Conservation (phyloP, 2,329 filamentous ascomycete species). For the Canariomyces notabilis region DNA sequence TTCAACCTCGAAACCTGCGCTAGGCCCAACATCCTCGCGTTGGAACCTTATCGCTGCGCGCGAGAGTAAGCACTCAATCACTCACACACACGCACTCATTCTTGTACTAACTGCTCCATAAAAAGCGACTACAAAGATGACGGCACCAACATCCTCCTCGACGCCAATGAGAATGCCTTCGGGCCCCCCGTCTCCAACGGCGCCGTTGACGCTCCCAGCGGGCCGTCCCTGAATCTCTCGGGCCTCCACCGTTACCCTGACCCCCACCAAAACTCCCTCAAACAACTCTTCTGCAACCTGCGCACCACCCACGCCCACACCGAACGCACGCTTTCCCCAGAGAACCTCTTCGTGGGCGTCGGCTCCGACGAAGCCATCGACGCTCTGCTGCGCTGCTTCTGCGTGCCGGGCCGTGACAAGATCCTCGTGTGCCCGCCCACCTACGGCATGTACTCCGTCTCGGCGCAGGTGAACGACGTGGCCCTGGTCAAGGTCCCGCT, state of each 20-base stretch:
- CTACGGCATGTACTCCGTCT: conserved; percentile 97
- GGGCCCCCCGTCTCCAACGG: conserved; percentile 60
- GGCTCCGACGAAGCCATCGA: conserved; percentile 97
- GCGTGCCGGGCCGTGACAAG: conserved; percentile 76
- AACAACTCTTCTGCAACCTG: conserved; percentile 78
- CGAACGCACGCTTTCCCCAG: conserved; percentile 63
- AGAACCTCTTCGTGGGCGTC: conserved; percentile 89
- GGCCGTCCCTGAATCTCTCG: conserved; percentile 66
- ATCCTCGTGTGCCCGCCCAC: conserved; percentile 95
- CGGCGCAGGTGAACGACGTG: conserved; percentile 90
- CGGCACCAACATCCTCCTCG: conserved; percentile 89
- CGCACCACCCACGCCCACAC: conserved; percentile 85
- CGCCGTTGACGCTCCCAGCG: conserved; percentile 33
- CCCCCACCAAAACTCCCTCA: conserved; percentile 84
- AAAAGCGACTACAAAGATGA: conserved; percentile 96
- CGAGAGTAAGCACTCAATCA: conserved; percentile 57
- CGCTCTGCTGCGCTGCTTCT: conserved; percentile 88
- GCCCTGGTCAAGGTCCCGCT: conserved; percentile 81
- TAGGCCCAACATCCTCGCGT: conserved; percentile 68
- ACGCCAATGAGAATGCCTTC: conserved; percentile 97
- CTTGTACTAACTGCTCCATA: conserved; percentile 30
- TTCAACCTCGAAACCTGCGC: conserved; percentile 73
- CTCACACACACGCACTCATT: neutral
- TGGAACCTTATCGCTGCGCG: conserved; percentile 76
- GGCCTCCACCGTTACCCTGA: conserved; percentile 93